Base-by-base conservation (phyloP, 2,329 filamentous ascomycete species). In the Trichoderma endophyticum region DNA sequence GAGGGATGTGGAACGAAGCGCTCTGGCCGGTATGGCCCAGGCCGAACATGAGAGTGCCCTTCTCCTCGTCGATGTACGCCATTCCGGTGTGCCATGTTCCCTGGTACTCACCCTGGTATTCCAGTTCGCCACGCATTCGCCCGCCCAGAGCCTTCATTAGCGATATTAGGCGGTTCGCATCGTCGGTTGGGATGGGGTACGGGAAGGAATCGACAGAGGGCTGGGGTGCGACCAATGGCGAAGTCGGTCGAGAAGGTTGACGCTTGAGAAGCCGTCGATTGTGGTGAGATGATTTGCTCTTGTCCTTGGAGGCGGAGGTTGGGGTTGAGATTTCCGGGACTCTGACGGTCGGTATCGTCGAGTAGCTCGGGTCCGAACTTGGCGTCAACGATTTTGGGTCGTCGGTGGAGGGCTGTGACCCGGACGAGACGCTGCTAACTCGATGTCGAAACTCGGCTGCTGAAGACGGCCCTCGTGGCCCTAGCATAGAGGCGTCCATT, bases 121-220 rank as follows among this genome's bases (percentile, higher is more conserved):
- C 91, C 34, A 94, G 85, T 75, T 91, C 90, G 71, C 93, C 93
- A 76, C 90, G 90, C 93, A 95, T 96, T 75, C 90, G 88, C 32
- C 93, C 93, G 77, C 91, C 92, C 7, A 94, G 83, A 28, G 87
- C 90, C 79, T 91, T 93, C 92, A 96, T 95, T 73, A 96, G 82
- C 76, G 89, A 86, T 69, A 94, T 83, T 30, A 95, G 87, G 77
- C 90, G 92, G 76, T 91, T 91, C 51, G 91, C 89, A 80, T 94
- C 91, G 24, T 88, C 86, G 4, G 90, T 90, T 43, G 87, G 86
- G 63, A 91, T 83, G 3, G 90, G 89, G 28, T 87, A 80, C 2
- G 87, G 86, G 2, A 91, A 79, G 6, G 88, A 89, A 78, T 91
- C 89, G 72, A 90, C 84, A 5, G 86, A 88, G 1, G 88, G 88